These are phyloP conservation scores for Alternaria atra DNA, from an alignment of 2,329 filamentous ascomycete genomes.

Conservation along the genomic window DNA sequence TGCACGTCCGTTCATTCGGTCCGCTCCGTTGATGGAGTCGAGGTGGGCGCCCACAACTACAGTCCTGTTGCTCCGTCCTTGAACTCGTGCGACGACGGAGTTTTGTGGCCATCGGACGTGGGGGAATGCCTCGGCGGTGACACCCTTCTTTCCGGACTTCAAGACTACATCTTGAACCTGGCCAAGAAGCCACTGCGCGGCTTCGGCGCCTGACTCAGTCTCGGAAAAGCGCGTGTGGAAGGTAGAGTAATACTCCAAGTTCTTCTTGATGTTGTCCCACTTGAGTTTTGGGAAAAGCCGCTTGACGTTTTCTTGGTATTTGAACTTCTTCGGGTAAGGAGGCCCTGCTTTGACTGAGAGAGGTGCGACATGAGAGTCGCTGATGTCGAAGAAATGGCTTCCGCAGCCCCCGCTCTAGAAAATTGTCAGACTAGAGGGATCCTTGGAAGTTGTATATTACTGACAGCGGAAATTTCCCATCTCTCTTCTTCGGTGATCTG, in stretches of 20 bases:
- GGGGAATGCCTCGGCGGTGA: not conserved
- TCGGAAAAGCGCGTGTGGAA: conserved; percentile 39
- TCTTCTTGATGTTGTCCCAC: conserved; percentile 18
- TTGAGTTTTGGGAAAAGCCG: not conserved
- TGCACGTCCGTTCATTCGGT: conserved; percentile 59
- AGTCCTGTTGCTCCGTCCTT: conserved; percentile 81
- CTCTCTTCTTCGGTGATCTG: conserved; percentile 25
- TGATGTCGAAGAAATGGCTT: conserved; percentile 38
- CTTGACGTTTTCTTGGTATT: not conserved
- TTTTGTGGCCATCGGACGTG: conserved; percentile 63
- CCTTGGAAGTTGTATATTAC: not conserved
- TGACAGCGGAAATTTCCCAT: conserved; percentile 25
- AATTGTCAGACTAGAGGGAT: not conserved
- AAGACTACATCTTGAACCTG: conserved; percentile 76
- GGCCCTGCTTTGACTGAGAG: conserved; percentile 31
- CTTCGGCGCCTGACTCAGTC: conserved; percentile 69
- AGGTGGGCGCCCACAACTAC: conserved; percentile 90
- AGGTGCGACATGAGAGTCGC: conserved; percentile 23
- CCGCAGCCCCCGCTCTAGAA: conserved; percentile 9
- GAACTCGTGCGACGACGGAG: conserved; percentile 88
- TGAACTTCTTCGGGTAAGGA: conserved; percentile 23
- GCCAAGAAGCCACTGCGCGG: conserved; percentile 82
- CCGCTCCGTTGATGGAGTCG: conserved; percentile 1
- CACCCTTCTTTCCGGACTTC: conserved; percentile 59
- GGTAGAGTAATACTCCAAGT: conserved; percentile 19